Percentiles rank a stretch among this genome's conserved stretches.
These are phyloP conservation scores for Dictyostelium purpureum DNA, from an alignment of 78 protist species.

Conservation along the genomic window DNA sequence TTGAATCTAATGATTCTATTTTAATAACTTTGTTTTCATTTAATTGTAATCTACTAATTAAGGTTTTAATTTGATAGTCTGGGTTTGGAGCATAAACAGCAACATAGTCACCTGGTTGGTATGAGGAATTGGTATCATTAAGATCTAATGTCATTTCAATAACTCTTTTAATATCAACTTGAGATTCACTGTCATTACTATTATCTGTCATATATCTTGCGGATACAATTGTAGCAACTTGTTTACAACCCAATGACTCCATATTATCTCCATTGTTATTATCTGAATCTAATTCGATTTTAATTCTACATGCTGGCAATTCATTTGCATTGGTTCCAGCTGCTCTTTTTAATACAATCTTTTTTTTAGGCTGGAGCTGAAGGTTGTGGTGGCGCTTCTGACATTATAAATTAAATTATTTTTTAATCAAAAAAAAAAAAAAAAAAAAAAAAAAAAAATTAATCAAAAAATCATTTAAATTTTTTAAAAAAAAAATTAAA, in stretches of 20 bases:
- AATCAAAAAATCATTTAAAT: too few species aligned
- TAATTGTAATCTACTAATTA: slow-evolving; percentile 1
- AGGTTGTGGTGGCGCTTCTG: not conserved
- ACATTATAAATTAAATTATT: too few species aligned
- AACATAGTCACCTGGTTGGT: slow-evolving; percentile 63
- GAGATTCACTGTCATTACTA: not conserved
- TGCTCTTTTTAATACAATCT: slow-evolving; percentile 63
- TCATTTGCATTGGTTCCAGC: slow-evolving; percentile 8
- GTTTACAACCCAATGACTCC: not conserved
- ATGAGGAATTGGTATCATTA: not conserved
- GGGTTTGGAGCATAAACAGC: slow-evolving; percentile 34
- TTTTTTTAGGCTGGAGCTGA: slow-evolving; percentile 39
- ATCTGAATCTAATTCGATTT: not conserved
- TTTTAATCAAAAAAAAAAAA: too few species aligned
- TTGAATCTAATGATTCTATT: not conserved
- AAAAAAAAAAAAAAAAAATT: too few species aligned
- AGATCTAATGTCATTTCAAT: slow-evolving; percentile 21
- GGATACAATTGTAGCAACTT: slow-evolving; percentile 1
- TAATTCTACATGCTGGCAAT: not conserved
- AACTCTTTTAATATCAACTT: slow-evolving; percentile 25
- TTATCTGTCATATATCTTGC: slow-evolving; percentile 1
- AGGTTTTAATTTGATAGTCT: not conserved
- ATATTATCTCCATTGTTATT: not conserved
- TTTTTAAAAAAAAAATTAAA: too few species aligned
- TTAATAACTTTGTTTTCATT: not conserved